These are phyloP conservation scores for Trichophyton mentagrophytes DNA, from an alignment of 2,329 filamentous ascomycete species.

Conservation along the genomic window DNA sequence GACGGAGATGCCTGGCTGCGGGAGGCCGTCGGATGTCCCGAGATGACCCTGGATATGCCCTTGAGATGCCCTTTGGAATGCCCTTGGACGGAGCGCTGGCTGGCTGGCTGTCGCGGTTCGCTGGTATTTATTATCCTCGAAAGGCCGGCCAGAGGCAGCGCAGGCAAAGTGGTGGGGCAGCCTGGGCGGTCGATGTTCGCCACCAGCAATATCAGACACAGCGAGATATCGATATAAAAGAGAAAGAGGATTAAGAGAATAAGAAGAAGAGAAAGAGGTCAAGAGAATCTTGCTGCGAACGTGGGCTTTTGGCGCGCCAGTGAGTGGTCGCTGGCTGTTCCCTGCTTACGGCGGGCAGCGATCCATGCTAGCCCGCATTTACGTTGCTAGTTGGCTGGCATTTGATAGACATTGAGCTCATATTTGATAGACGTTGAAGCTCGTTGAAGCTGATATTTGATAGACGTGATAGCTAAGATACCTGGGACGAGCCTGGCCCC, in stretches of 20 bases:
- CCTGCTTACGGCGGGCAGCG: not conserved
- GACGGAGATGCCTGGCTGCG: not conserved
- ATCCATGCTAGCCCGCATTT: too few species aligned
- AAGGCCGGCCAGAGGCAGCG: too few species aligned
- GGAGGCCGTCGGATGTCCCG: too few species aligned
- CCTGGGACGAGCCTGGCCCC: conserved; percentile 20
- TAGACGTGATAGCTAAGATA: not conserved
- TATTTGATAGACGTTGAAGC: not conserved
- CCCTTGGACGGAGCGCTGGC: not conserved
- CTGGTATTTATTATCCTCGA: not conserved
- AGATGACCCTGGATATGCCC: too few species aligned
- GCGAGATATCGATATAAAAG: not conserved
- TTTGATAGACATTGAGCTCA: too few species aligned
- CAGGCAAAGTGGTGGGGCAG: not conserved
- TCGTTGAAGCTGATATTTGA: too few species aligned
- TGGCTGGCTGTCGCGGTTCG: not conserved
- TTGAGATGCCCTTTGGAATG: too few species aligned
- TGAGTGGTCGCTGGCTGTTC: not conserved
- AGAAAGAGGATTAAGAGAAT: not conserved
- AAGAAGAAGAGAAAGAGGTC: not conserved
- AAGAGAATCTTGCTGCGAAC: not conserved
- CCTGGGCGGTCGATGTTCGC: not conserved
- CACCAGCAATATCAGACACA: not conserved
- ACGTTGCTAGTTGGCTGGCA: too few species aligned
- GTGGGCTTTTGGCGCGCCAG: conserved; percentile 3